Evolutionary conservation across 257 asterid genomes (phyloP), one percentile per base, ranked within the genome.

Genomic region (Anisodus tanguticus): DNA sequence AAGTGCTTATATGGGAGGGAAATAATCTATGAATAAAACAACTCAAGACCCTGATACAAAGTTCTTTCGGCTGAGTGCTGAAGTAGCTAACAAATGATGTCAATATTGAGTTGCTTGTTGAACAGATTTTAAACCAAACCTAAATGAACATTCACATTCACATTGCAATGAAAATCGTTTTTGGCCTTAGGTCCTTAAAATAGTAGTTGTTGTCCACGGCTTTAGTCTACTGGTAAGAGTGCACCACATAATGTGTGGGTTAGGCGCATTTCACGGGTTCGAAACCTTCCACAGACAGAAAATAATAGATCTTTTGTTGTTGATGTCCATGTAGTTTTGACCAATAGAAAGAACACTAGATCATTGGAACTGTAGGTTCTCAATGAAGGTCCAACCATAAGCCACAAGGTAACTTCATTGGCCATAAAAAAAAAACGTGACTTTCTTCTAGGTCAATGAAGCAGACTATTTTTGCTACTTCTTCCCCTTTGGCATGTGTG

Each of bases 361-460:
- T 26, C 62, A 74, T 74, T 49, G 60, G 60, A 74, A 74, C 12
- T 6, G 58, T 19, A 19, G 19, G 41, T 49, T 74, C 58, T 74
- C 60, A 22, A 74, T 74, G 19, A 74, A 74, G 62, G 62, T 49
- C 43, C 62, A 49, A 74, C 62, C 81, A 49, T 22, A 74, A 72
- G 43, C 81, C 22, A 74, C 22, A 49, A 22, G 60, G n/a, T 47
- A 47, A 37, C 62, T 47, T 49, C 81, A 22, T 74, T 74, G n/a
- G 8, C 43, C 12, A 74, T 74, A 22, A 49, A 19, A 22, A 74
- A 49, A 43, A 74, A n/a, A n/a, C 22, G 43, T 19, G 81, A 31
- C 35, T 47, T 72, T 72, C 80, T 47, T 47, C 60, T 22, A 49
- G 45, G 19, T 74, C 19, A 49, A 49, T 19, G 81, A 49, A 62